Base-by-base conservation (phyloP, 108 stramenopile genomes). In the Schizochytrium sp. region DNA sequence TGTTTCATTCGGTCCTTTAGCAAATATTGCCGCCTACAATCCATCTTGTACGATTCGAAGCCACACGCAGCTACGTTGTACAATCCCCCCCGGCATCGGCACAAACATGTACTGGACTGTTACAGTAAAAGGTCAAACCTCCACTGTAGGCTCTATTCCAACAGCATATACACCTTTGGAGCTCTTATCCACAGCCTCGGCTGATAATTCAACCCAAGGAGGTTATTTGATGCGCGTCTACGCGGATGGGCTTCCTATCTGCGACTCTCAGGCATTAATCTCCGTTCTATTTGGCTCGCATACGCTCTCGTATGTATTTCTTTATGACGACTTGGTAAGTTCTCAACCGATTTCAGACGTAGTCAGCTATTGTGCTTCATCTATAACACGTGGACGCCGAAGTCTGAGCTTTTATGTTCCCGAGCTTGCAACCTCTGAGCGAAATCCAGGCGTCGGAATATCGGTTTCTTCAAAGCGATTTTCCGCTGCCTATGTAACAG, bases 1-100 rank as follows among this genome's bases (percentile, higher is more conserved):
- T 15, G 90, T 90, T 57, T 72, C 47, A 40, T 90, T 88, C 72
- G 90, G 90, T 5, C 87, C 88, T 8, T 61, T 46, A 56, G 72
- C 17, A 53, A 83, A 83, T 40, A 47, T 53, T 5, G 46, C 73
- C 15, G 72, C 76, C 41, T 89, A 89, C 89, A 83, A 46, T 38
- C 73, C 89, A 46, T 45, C 57, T 7, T 89, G 89, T 46, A 50
- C n/a, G 3, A 55, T 89, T 8, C 28, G 13, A 8, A 57, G 89
- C 45, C 89, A 89, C 89, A 60, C 44, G 4, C 5, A 19, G 46
- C 46, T 89, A 17, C 60, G 10, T 19, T 89, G 89, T 59, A 57
- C 47, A 28, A 89, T 83, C 41, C 46, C 53, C 15, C 49, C 76
- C 12, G 89, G 89, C 19, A 42, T 89, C 57, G 89, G 89, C 44